Evolutionary conservation across 495 filamentous ascomycete genomes (phyloP), one percentile per base, ranked within the genome.

Genomic region (Penicillium coprophilum): DNA sequence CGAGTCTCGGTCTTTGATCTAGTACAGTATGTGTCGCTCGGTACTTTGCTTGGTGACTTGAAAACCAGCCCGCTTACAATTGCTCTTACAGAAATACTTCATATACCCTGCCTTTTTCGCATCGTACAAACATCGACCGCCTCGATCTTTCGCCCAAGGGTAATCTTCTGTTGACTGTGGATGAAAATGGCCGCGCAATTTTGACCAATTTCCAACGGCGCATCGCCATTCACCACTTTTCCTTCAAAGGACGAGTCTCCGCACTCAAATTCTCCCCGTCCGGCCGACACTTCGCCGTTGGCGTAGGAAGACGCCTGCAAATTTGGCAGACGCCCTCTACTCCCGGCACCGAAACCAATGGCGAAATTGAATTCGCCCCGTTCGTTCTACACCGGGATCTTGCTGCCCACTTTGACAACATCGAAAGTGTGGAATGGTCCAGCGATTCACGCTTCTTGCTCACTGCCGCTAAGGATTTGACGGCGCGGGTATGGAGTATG

Each of bases 251-350:
- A n/a, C 76, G 82, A 13, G 85, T 96, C 31, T 86, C 91, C 17
- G 88, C 92, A 7, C 83, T 98, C 44, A 85, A 89, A 15, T 97
- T 98, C 69, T 94, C 95, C 20, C 92, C 92, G 3, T 93, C 91
- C 3, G 94, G 94, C 23, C 86, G 85, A 19, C 84, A 95, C 67
- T 97, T 98, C 66, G 93, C 86, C 32, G 92, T 91, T 17, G 92
- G 86, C 44, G 72, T 94, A 24, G 92, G 91, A 12, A 80, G 93
- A 58, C 86, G 88, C 53, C 83, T 96, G 56, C 91, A 98, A 74
- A 84, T 96, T 44, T 98, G 94, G 94, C 89, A 95, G 61, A 95
- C 95, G 20, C 95, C 94, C 7, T 90, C 87, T 19, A 91, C 88
- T 2, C 91, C 91, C 7, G 90, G 90, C 51, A 79, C 85, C 12